Evolutionary conservation across 768 basidiomycete genomes (phyloP).

Genomic region (Hemileccinum rubropunctum): DNA sequence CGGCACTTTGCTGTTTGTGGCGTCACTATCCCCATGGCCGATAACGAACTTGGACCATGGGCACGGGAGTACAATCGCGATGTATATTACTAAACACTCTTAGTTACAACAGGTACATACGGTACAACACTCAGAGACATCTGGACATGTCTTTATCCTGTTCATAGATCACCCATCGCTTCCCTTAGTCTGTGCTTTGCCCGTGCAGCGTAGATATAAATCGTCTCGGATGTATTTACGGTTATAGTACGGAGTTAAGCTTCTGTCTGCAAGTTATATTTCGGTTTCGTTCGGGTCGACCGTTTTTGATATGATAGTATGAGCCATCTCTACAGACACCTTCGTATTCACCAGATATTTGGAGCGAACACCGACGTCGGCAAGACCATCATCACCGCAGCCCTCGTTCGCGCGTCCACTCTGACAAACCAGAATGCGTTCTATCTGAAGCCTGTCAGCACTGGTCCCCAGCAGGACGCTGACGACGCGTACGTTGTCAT

Average conservation of each 20-base stretch:
- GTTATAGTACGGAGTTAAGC: constrained; percentile 19
- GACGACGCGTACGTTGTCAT: constrained; percentile 70
- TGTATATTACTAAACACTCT: constrained; percentile 22
- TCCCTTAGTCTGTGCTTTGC: not conserved
- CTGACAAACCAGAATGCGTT: constrained; percentile 48
- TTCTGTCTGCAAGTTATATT: not conserved
- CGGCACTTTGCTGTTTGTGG: constrained; percentile 44
- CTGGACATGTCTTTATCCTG: constrained; percentile 27
- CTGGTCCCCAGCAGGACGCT: constrained; percentile 75
- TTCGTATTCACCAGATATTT: constrained; percentile 87
- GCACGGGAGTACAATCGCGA: constrained; percentile 35
- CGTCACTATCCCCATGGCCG: constrained; percentile 35
- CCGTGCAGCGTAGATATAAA: constrained; percentile 5
- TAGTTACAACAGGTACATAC: constrained; percentile 15
- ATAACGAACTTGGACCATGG: constrained; percentile 38
- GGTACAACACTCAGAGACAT: constrained; percentile 18
- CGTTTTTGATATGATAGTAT: constrained; percentile 36
- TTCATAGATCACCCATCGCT: constrained; percentile 10
- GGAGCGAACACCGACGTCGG: constrained; percentile 97
- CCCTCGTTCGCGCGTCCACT: constrained; percentile 78
- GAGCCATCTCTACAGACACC: constrained; percentile 81
- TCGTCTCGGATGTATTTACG: constrained; percentile 8
- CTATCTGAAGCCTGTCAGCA: constrained; percentile 91
- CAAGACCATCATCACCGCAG: constrained; percentile 87
- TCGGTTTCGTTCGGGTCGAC: not conserved